Evolutionary conservation across 768 basidiomycete genomes (phyloP).

Genomic region (Cubamyces lactineus): DNA sequence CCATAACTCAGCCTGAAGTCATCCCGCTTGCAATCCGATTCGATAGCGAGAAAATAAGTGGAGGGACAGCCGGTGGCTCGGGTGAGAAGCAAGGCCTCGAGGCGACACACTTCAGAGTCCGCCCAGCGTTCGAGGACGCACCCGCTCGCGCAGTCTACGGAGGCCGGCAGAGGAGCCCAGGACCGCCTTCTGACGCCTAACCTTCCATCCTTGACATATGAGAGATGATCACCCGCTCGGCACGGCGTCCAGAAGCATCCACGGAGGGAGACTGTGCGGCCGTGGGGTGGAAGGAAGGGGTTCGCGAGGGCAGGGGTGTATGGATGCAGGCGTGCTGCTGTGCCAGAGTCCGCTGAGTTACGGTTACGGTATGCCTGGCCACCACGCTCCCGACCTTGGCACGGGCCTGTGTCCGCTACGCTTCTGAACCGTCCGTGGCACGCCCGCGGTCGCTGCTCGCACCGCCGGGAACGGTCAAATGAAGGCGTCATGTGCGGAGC

Average conservation of each 20-base stretch:
- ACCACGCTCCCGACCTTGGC: no score
- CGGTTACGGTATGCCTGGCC: background rate
- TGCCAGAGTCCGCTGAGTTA: background rate
- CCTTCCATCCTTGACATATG: conserved; percentile 7
- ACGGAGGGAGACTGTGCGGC: conserved; percentile 8
- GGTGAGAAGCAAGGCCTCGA: conserved; percentile 6
- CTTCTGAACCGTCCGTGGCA: no score
- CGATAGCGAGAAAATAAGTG: no score
- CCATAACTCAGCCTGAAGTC: no score
- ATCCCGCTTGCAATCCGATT: no score
- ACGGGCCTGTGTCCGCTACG: no score
- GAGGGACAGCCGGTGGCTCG: background rate
- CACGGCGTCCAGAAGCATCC: conserved; percentile 8
- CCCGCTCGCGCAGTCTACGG: background rate
- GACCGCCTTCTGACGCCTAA: conserved; percentile 3
- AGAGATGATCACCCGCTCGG: conserved; percentile 14
- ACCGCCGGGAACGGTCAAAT: conserved; percentile 12
- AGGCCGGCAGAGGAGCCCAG: background rate
- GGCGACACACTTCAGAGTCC: conserved; percentile 13
- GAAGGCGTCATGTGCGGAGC: conserved; percentile 14
- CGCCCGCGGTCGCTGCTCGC: background rate
- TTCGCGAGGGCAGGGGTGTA: background rate
- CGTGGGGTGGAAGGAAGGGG: background rate
- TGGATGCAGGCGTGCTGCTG: background rate
- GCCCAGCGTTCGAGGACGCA: background rate